Evolutionary conservation across 805 yeast genomes (phyloP).

Genomic region (Zygosaccharomyces pseudorouxii): DNA sequence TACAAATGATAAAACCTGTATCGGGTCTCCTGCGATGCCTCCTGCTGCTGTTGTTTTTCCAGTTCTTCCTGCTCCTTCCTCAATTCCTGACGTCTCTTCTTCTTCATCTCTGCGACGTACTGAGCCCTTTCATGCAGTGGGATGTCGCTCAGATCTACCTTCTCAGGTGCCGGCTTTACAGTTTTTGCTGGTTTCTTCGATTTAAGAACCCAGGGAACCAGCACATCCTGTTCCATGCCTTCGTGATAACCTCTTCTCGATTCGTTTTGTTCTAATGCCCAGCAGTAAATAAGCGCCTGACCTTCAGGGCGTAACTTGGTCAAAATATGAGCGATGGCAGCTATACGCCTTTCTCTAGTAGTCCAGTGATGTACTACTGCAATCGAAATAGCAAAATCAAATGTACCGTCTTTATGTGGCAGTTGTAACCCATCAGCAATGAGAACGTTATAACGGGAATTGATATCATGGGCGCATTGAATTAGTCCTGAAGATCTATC

Average conservation of each 20-base stretch:
- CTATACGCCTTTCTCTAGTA: conserved; percentile 71
- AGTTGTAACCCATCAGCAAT: conserved; percentile 76
- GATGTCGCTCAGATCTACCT: conserved; percentile 26
- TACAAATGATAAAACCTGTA: conserved; percentile 88
- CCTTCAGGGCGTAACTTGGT: conserved; percentile 57
- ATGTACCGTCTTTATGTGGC: conserved; percentile 46
- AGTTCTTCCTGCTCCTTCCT: conserved; percentile 25
- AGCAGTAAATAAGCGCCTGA: conserved; percentile 76
- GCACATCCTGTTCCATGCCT: conserved; percentile 87
- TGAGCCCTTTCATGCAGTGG: conserved; percentile 30
- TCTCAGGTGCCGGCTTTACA: conserved; percentile 15
- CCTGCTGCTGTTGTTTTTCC: conserved; percentile 19
- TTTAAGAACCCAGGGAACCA: conserved; percentile 92
- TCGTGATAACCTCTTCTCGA: conserved; percentile 88
- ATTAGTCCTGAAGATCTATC: conserved; percentile 70
- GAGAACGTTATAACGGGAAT: conserved; percentile 45
- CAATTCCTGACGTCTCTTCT: conserved; percentile 27
- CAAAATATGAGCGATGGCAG: conserved; percentile 68
- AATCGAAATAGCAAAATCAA: conserved; percentile 87
- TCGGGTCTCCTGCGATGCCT: conserved; percentile 43
- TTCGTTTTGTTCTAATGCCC: conserved; percentile 92
- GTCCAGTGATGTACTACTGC: conserved; percentile 96
- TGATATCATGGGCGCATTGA: conserved; percentile 51
- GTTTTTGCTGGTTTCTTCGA: conserved; percentile 40
- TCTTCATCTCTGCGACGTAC: conserved; percentile 26